Evolutionary conservation across 2,329 filamentous ascomycete species (phyloP), one percentile per base, ranked within the genome.

Genomic region (Fusarium longipes): DNA sequence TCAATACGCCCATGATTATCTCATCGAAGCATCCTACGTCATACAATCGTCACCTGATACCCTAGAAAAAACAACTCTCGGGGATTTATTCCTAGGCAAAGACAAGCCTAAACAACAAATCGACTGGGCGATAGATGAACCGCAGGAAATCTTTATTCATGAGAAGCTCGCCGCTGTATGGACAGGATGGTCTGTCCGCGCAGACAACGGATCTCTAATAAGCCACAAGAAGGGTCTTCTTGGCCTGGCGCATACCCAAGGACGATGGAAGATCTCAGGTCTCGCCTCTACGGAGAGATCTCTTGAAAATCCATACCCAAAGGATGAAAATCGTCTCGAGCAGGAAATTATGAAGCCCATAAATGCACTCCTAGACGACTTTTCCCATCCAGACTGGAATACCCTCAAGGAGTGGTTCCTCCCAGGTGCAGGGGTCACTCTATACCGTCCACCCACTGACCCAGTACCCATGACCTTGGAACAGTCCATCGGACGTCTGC

Each of bases 21-120:
- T 63, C 10, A 58, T 62, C 14, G 40, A 63, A 30, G n/a, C 50
- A 32, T 63, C 59, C 17, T 63, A 63, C 49, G 59, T 49, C 42
- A 56, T 63, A 9, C 57, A 63, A 20, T 43, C 49, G 5, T 48
- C 42, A 5, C 35, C 49, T 12, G 5, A 43, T 10, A 35, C 49
- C 5, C 11, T 63, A 22, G 49, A 63, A 11, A 58, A 63, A 17
- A 63, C 30, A 17, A 63, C 59, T 15, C 59, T 63, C 5, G 36
- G 35, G 2, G 42, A 57, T 18, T 8, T 63, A 14, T 42, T 57
- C 3, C 12, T 39, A 10, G 22, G 3, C 6, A 15, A 48, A 30
- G 20, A 14, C 11, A 32, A 39, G n/a, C 2, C 29, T 12, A 18
- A 15, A 2, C n/a, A 25, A 1, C 15, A 48, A 2, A 11, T 48